These are phyloP conservation scores for Penicillium sp. DNA, from an alignment of 2,329 filamentous ascomycete species.

Conservation along the genomic window DNA sequence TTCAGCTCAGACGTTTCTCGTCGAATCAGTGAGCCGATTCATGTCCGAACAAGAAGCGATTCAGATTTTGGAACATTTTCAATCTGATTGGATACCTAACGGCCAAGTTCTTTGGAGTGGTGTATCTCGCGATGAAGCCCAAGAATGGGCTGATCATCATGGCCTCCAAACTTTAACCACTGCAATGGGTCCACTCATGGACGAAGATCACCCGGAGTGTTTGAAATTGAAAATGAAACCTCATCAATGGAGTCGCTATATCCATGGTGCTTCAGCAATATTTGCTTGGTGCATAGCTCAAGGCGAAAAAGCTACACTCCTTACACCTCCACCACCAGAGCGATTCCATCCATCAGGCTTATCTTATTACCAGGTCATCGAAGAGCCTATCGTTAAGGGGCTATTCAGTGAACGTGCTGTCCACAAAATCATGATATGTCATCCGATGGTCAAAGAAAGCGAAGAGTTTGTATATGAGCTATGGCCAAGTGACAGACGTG, in stretches of 20 bases:
- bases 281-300: slow-evolving; percentile 11
- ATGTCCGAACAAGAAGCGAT: background rate
- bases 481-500: slow-evolving; percentile 7
- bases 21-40: slow-evolving; percentile 1
- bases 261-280: slow-evolving; percentile 13
- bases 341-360: slow-evolving; percentile 11
- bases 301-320: slow-evolving; percentile 6
- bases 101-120: slow-evolving; percentile 6
- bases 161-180: slow-evolving; percentile 9
- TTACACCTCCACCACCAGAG: slow-evolving; percentile 9
- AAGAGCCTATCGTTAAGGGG: slow-evolving; percentile 8
- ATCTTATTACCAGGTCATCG: slow-evolving; percentile 10
- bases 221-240: slow-evolving; percentile 3
- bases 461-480: slow-evolving; percentile 9
- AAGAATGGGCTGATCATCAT: slow-evolving; percentile 9
- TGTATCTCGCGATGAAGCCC: slow-evolving; percentile 1
- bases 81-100: slow-evolving; percentile 2
- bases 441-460: slow-evolving; percentile 7
- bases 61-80: slow-evolving; percentile 7
- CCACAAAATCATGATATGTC: slow-evolving; percentile 4
- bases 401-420: slow-evolving; percentile 1
- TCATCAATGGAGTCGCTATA: slow-evolving; percentile 8
- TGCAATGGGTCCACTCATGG: slow-evolving; percentile 9
- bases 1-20: background rate
- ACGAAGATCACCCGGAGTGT: slow-evolving; percentile 4